Evolutionary conservation across 257 asterid species (phyloP), one percentile per base, ranked within the genome.

Genomic region (Linderniella brevidens): DNA sequence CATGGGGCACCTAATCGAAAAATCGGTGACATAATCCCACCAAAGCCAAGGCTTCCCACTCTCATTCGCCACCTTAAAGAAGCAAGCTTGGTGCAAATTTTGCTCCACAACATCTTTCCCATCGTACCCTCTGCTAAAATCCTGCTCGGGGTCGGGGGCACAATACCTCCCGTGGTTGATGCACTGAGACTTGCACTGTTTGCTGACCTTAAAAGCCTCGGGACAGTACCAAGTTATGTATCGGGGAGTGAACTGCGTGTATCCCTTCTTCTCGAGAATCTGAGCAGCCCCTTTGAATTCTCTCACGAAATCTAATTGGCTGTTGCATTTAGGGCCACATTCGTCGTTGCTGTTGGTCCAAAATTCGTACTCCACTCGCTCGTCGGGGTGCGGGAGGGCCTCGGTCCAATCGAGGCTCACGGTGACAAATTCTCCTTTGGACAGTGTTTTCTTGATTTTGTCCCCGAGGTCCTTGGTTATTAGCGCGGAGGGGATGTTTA

Each of bases 381-480:
- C 97, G 59, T 86, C 97, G 16, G 97, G 97, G 66, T 86, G 94
- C 0, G 97, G 97, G 56, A 86, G 94, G 56, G 94, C 77, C 72
- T 86, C 97, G 58, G 82, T 73, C 97, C 97, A 86, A 61, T 86
- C 97, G 62, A 86, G 93, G 61, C 74, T 75, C 58, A 86, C 58
- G 67, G 29, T 73, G 35, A 86, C 94, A 85, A 82, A 77, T 56
- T 75, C 80, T 35, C 87, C 92, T 25, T 71, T 71, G 0, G 85
- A 52, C 25, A 86, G 38, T 55, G 65, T 78, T 13, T 69, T 75
- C 62, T 82, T 86, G 57, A 86, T 76, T 49, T 54, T 73, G 53
- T 86, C 97, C 52, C 94, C 94, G 19, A 86, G 90, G 16, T 71
- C 73, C 70, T 80, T 70, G 76, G 77, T 75, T 56, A 86, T 82